Evolutionary conservation across 805 yeast genomes (phyloP).

Genomic region (Nakazawaea populi): DNA sequence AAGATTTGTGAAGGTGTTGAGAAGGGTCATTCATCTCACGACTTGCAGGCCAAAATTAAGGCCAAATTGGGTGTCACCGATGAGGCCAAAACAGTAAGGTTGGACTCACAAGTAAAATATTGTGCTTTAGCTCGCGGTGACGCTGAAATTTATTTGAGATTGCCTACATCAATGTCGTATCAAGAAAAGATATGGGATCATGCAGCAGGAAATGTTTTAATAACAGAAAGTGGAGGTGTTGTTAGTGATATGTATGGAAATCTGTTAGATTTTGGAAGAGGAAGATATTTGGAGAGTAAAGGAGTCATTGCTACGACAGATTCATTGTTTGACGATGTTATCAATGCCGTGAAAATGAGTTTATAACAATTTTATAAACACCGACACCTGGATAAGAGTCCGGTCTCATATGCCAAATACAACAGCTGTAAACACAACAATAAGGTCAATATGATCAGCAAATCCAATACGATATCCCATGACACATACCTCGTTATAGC

Average conservation of each 20-base stretch:
- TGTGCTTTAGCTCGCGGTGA: conserved; percentile 87
- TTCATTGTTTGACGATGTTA: conserved; percentile 41
- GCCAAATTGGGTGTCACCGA: conserved; percentile 49
- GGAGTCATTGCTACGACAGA: conserved; percentile 87
- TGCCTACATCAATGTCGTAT: conserved; percentile 72
- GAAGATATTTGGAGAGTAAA: conserved; percentile 74
- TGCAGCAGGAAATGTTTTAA: conserved; percentile 88
- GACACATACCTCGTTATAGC: background rate
- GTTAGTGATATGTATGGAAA: conserved; percentile 83
- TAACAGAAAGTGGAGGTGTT: conserved; percentile 85
- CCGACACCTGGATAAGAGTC: background rate
- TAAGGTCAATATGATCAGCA: conserved; percentile 9
- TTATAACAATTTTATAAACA: background rate
- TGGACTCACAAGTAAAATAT: conserved; percentile 96
- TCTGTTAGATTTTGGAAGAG: conserved; percentile 74
- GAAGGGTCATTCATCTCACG: conserved; percentile 90
- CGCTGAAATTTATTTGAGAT: conserved; percentile 86
- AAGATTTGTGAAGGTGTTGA: conserved; percentile 92
- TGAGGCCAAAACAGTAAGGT: conserved; percentile 56
- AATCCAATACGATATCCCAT: conserved; percentile 4
- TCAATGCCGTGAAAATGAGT: conserved; percentile 36
- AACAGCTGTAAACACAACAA: conserved; percentile 7
- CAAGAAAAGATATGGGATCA: conserved; percentile 98
- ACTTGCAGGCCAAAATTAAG: conserved; percentile 75
- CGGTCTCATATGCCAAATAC: conserved; percentile 5